Base-by-base conservation (phyloP, 75 land plant genomes). In the Cunninghamia lanceolata region DNA sequence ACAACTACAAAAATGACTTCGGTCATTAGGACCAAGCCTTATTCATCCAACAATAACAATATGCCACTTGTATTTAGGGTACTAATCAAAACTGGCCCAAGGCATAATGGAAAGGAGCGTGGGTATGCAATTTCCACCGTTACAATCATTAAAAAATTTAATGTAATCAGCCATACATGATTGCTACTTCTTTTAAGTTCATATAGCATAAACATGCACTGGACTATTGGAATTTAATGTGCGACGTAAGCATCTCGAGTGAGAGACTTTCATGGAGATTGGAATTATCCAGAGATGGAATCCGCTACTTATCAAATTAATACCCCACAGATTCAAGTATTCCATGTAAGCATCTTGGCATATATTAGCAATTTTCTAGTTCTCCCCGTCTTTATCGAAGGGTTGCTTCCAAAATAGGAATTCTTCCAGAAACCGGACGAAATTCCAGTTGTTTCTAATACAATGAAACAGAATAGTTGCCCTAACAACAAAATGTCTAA, bases 381-480 rank as follows among this genome's bases (percentile, higher is more conserved):
- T 36, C 17, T 36, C 42, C 79, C 38, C 19, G 19, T 9, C 82
- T 21, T 46, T 42, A 40, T 80, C 45, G 2, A 45, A 45, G 40
- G 7, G 30, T 25, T 45, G 47, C 82, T 80, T 11, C 47, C 25
- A 28, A 45, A 43, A 30, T 25, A 50, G 46, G 30, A 43, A 28
- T 80, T 80, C 8, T 39, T 80, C 45, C 30, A 7, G 82, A 0
- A 30, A 43, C 50, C 14, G 4, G 9, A 43, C 25, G 15, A 42
- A 42, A 80, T 42, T 80, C 30, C 30, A 43, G 16, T 80, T 28
- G 32, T 21, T 80, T 28, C 47, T 28, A 80, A 80, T 42, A 43
- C 82, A 80, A 80, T 43, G 45, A 42, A 80, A 50, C 82, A 80
- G 82, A 80, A 43, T n/a, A n/a, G 50, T 28, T 80, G 50, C 30